Evolutionary conservation across 306 rosid species (phyloP), one percentile per base, ranked within the genome.

Genomic region (Quillaja saponaria): DNA sequence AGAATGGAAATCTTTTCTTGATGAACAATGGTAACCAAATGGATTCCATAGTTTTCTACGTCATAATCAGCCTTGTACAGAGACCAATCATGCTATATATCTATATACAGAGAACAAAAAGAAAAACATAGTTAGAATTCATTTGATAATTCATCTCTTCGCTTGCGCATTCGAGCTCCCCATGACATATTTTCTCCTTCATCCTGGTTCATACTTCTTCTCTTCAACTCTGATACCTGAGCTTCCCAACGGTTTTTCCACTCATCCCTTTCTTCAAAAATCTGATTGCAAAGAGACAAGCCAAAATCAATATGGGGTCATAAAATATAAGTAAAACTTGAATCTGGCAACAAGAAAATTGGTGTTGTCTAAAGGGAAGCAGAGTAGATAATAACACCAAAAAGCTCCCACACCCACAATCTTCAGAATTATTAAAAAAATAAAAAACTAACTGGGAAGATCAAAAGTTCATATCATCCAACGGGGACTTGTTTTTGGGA

Each of bases 121-220:
- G 38, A 57, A 31, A 40, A 16, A 8, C 21, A 37, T 12, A n/a
- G n/a, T n/a, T n/a, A n/a, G 34, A 55, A 9, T 45, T 64, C 53
- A 13, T 57, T 59, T 10, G 47, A 39, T 5, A 28, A 42, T 38
- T 66, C 77, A 12, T 40, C 79, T 58, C 76, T 82, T 71, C 68
- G 80, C 21, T 72, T 63, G 28, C 87, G 87, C 84, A 82, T 78
- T 69, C 82, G 73, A 65, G 80, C 84, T 68, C 84, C 87, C 87
- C 87, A 82, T 5, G 87, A 75, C 75, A 61, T 48, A 45, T 65
- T 55, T 15, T 50, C 61, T 20, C 57, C 16, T 3, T 11, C 60
- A 69, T 79, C 80, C 69, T 69, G 75, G 48, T 55, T 63, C 69
- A 45, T 17, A 61, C 81, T 72, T 79, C 77, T 68, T 70, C 57